These are phyloP conservation scores for Fraxinus cuspidata DNA, from an alignment of 257 asterid genomes.

Conservation along the genomic window DNA sequence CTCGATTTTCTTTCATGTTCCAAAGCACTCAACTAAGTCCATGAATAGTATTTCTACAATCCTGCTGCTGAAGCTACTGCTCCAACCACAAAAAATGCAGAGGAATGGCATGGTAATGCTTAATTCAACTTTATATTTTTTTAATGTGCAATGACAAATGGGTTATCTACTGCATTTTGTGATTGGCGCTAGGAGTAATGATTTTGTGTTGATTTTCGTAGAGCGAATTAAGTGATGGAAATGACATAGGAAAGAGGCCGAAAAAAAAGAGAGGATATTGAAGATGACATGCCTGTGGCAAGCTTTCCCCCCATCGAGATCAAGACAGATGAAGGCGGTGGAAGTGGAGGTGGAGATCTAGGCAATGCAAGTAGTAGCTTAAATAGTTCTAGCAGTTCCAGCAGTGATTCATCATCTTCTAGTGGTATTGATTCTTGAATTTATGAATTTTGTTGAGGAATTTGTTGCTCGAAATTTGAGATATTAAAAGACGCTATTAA, in stretches of 20 bases:
- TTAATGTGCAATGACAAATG: too few species aligned
- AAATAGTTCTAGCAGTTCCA: constrained; percentile 91
- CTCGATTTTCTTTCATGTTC: too few species aligned
- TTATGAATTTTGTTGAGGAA: constrained; percentile 50
- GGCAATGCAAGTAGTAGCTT: constrained; percentile 71
- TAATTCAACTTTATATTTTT: too few species aligned
- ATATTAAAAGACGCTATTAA: constrained; percentile 23
- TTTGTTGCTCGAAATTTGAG: constrained; percentile 23
- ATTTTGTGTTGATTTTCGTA: too few species aligned
- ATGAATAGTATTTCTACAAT: constrained; percentile 1
- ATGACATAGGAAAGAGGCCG: constrained; percentile 53
- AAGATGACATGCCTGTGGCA: constrained; percentile 82
- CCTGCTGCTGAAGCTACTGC: constrained; percentile 38
- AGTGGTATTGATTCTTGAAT: constrained; percentile 79
- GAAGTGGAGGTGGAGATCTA: constrained; percentile 35
- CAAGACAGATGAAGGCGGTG: constrained; percentile 76
- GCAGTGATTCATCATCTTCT: constrained; percentile 94
- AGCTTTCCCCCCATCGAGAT: constrained; percentile 87
- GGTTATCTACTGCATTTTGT: too few species aligned
- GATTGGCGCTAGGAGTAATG: too few species aligned
- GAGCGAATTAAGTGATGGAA: constrained; percentile 57
- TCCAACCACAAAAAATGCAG: constrained; percentile 48
- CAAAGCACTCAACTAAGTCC: too few species aligned
- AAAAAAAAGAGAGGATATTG: constrained; percentile 88
- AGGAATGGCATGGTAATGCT: constrained; percentile 47